Conservation (phyloP, 2,329 filamentous ascomycete genomes). For the Didymella segeticola region DNA sequence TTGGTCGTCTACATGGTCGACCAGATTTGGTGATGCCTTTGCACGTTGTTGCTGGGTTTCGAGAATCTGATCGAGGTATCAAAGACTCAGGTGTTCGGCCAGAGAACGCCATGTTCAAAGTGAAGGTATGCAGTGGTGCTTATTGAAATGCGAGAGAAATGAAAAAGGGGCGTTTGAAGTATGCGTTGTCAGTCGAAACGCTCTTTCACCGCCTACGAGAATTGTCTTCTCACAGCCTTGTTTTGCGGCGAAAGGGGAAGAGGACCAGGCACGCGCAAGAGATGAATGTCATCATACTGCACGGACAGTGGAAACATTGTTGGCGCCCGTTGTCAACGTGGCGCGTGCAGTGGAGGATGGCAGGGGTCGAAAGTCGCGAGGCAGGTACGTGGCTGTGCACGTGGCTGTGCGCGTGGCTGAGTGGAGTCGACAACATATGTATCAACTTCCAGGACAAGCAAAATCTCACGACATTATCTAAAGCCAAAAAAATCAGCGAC, state of each 20-base stretch:
- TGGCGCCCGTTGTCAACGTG: slow-evolving; percentile 15
- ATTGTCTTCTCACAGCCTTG: not conserved
- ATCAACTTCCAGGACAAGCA: not conserved
- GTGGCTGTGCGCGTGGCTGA: slow-evolving; percentile 16
- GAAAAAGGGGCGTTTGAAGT: not conserved
- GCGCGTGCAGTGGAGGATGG: slow-evolving; percentile 25
- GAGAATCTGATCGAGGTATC: slow-evolving; percentile 81
- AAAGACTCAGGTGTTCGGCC: slow-evolving; percentile 76
- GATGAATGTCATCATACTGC: slow-evolving; percentile 10
- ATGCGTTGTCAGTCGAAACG: not conserved
- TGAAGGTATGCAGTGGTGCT: not conserved
- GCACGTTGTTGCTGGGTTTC: slow-evolving; percentile 83
- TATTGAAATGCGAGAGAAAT: too few species aligned
- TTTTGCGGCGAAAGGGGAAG: not conserved
- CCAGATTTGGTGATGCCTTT: slow-evolving; percentile 84
- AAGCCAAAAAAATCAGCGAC: not conserved
- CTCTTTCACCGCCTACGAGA: not conserved
- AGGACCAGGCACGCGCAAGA: not conserved
- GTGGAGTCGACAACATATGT: not conserved
- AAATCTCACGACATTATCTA: not conserved
- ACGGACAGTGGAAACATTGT: slow-evolving; percentile 20
- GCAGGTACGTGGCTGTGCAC: slow-evolving; percentile 22
- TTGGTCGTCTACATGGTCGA: slow-evolving; percentile 78
- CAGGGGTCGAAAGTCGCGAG: slow-evolving; percentile 27
- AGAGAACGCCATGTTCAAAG: slow-evolving; percentile 37